Evolutionary conservation across 331 rosid genomes (phyloP).

Genomic region (Arachis monticola): DNA sequence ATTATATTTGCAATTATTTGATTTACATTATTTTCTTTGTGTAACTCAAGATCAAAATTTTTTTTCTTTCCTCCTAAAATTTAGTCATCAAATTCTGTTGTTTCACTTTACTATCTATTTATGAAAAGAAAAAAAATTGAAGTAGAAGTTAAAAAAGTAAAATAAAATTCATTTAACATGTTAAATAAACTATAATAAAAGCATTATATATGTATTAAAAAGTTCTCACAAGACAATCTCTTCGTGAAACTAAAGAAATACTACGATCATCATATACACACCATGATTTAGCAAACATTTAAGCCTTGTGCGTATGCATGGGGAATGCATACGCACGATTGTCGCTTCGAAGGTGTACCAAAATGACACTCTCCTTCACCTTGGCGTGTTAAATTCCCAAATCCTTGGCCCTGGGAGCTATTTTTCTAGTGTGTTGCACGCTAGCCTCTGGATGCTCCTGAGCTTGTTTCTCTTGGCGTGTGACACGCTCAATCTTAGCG

Average conservation of each 20-base stretch:
- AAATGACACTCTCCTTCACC: too few species aligned
- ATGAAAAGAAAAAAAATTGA: neutral
- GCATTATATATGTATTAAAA: neutral
- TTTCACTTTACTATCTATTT: neutral
- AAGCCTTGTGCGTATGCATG: too few species aligned
- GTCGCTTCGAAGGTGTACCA: too few species aligned
- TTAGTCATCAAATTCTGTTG: neutral
- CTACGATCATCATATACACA: neutral
- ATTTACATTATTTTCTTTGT: neutral
- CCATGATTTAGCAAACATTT: too few species aligned
- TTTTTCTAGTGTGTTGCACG: too few species aligned
- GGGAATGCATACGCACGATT: too few species aligned
- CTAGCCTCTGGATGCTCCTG: too few species aligned
- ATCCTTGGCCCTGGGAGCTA: too few species aligned
- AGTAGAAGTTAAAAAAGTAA: neutral
- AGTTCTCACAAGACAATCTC: neutral
- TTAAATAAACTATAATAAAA: neutral
- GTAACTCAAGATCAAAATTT: neutral
- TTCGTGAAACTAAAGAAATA: neutral
- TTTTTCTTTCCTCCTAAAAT: neutral
- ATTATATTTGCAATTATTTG: conserved; percentile 5
- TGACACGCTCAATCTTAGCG: too few species aligned
- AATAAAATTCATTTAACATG: neutral
- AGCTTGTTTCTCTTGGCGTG: too few species aligned
- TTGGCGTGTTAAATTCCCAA: too few species aligned